A percentile compares a stretch with the other conserved stretches of the same genome.
Evolutionary conservation across 2,329 filamentous ascomycete genomes (phyloP).

Genomic region (Xylaria sp.): DNA sequence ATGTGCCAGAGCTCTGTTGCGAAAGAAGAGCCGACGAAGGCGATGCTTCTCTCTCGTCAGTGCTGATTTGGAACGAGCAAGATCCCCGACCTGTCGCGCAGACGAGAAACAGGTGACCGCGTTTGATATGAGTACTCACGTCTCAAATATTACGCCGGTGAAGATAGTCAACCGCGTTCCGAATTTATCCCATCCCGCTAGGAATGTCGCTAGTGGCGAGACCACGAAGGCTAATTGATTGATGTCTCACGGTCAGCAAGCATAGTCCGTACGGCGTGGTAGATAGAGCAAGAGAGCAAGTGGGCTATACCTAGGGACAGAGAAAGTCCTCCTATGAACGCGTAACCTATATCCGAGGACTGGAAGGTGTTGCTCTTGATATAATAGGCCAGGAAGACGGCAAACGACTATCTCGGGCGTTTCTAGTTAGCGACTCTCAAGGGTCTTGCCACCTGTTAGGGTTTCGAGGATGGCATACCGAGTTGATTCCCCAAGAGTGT

Average conservation of each 20-base stretch:
- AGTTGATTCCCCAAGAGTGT: conserved; percentile 81
- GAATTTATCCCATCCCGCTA: conserved; percentile 63
- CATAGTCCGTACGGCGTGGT: not conserved
- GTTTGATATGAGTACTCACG: conserved; percentile 49
- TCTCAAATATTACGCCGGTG: conserved; percentile 72
- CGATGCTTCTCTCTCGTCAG: conserved; percentile 51
- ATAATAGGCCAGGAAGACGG: conserved; percentile 68
- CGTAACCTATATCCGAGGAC: conserved; percentile 73
- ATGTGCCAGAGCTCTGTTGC: conserved; percentile 77
- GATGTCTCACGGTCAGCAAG: conserved; percentile 45
- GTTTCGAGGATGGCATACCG: conserved; percentile 54
- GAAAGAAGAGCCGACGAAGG: conserved; percentile 77
- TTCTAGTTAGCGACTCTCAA: conserved; percentile 33
- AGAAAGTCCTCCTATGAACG: conserved; percentile 80
- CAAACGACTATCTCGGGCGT: conserved; percentile 58
- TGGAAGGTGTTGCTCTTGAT: conserved; percentile 69
- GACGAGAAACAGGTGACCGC: not conserved
- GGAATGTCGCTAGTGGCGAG: conserved; percentile 73
- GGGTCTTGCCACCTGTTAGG: conserved; percentile 8
- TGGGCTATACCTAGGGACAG: conserved; percentile 61
- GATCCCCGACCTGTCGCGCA: not conserved
- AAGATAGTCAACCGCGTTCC: conserved; percentile 74
- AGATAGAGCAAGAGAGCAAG: not conserved
- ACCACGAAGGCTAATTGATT: conserved; percentile 66
- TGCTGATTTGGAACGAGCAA: not conserved